Conservation (phyloP, 331 rosid genomes). For the Malus hybrid region DNA sequence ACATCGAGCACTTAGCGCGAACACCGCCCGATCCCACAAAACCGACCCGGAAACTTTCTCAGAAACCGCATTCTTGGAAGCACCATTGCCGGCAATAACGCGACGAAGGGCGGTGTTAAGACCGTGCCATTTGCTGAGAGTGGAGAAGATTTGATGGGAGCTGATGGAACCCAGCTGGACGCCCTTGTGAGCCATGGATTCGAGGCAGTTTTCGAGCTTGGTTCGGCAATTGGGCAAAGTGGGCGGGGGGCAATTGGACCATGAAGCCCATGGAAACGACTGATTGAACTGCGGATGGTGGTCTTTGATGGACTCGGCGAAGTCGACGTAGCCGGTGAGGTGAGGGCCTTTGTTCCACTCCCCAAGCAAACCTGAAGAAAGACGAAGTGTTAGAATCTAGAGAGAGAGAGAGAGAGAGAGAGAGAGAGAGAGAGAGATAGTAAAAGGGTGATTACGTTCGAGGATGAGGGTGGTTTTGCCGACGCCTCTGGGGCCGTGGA, state of each 20-base stretch:
- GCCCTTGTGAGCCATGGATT: slow-evolving; percentile 68
- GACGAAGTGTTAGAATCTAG: not conserved
- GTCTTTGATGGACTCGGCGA: slow-evolving; percentile 58
- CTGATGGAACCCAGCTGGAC: slow-evolving; percentile 55
- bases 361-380: slow-evolving; percentile 49
- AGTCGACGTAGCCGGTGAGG: slow-evolving; percentile 76
- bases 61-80: slow-evolving; percentile 19
- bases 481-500: slow-evolving; percentile 91
- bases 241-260: slow-evolving; percentile 63
- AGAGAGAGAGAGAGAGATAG: not conserved
- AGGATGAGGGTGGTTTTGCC: slow-evolving; percentile 92
- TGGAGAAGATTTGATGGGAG: slow-evolving; percentile 60
- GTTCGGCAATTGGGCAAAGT: slow-evolving; percentile 46
- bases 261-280: slow-evolving; percentile 79
- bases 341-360: slow-evolving; percentile 87
- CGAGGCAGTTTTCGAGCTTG: slow-evolving; percentile 63
- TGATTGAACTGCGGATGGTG: slow-evolving; percentile 39
- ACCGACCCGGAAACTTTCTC: slow-evolving; percentile 31
- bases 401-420: not conserved
- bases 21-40: slow-evolving; percentile 79
- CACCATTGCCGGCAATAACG: slow-evolving; percentile 22
- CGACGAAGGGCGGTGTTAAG: slow-evolving; percentile 43
- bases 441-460: slow-evolving; percentile 38
- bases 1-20: slow-evolving; percentile 35
- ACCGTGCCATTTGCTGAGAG: slow-evolving; percentile 73